Percentiles rank a stretch among this genome's conserved stretches.
These are phyloP conservation scores for Trypanosoma boissoni DNA, from an alignment of 208 protist genomes.

Conservation along the genomic window DNA sequence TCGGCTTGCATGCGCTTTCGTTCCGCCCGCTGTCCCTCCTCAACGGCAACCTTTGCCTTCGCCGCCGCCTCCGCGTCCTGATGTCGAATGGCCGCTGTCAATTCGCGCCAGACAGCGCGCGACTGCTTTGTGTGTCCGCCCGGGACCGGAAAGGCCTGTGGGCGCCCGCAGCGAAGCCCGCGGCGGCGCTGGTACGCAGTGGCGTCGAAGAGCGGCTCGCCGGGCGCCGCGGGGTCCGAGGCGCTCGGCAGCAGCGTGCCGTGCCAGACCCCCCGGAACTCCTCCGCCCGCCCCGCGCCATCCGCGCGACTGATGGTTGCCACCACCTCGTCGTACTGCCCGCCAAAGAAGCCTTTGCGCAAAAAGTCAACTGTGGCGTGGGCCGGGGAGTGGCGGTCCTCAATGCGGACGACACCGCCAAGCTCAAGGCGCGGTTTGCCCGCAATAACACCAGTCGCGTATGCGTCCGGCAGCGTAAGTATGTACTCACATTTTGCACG, in stretches of 20 bases:
- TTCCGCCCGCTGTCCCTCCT: slow-evolving; percentile 21
- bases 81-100: slow-evolving; percentile 20
- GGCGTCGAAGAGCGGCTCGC: slow-evolving; percentile 16
- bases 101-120: slow-evolving; percentile 15
- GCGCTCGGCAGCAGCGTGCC: not conserved
- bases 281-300: not conserved
- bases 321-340: slow-evolving; percentile 20
- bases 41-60: slow-evolving; percentile 15
- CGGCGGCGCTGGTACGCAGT: not conserved
- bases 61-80: slow-evolving; percentile 16
- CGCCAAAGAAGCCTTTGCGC: slow-evolving; percentile 23
- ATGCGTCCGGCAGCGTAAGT: slow-evolving; percentile 15
- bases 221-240: not conserved
- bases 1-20: slow-evolving; percentile 8
- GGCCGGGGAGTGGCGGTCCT: slow-evolving; percentile 7
- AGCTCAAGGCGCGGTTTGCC: slow-evolving; percentile 23
- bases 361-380: slow-evolving; percentile 17
- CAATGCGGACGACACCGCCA: slow-evolving; percentile 12
- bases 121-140: slow-evolving; percentile 10
- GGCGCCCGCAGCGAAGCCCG: slow-evolving; percentile 1
- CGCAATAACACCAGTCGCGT: slow-evolving; percentile 16
- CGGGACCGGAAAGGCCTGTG: slow-evolving; percentile 4
- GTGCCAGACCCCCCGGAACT: slow-evolving; percentile 20
- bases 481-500: slow-evolving; percentile 2
- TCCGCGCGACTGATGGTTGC: slow-evolving; percentile 11